A percentile compares a stretch with the other conserved stretches of the same genome.
These are phyloP conservation scores for Fusarium coffeatum DNA, from an alignment of 2,329 filamentous ascomycete genomes.

Conservation along the genomic window DNA sequence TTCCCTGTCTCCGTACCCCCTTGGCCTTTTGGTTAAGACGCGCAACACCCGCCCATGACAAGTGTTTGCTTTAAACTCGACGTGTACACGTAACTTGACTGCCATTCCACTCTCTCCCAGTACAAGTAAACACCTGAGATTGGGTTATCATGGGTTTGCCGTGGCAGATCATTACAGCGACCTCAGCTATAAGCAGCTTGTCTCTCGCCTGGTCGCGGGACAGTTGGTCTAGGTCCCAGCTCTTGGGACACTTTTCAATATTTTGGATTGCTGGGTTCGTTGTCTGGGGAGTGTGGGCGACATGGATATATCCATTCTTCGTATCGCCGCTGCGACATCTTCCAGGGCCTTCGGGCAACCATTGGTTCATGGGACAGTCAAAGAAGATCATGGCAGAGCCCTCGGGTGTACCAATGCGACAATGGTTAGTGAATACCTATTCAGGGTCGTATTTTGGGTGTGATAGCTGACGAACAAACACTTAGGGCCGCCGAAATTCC, in stretches of 20 bases:
- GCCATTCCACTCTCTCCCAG: background rate
- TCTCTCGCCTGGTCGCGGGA: slow-evolving; percentile 33
- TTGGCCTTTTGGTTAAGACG: slow-evolving; percentile 20
- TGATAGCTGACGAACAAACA: slow-evolving; percentile 42
- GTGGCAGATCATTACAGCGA: slow-evolving; percentile 41
- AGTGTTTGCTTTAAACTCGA: slow-evolving; percentile 17
- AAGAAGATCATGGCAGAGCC: slow-evolving; percentile 53
- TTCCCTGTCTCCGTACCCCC: slow-evolving; percentile 35
- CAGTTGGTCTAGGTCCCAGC: slow-evolving; percentile 48
- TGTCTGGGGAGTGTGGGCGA: slow-evolving; percentile 54
- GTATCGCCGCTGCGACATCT: slow-evolving; percentile 63
- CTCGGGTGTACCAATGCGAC: slow-evolving; percentile 58
- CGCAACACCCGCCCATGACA: slow-evolving; percentile 21
- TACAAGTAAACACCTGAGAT: background rate
- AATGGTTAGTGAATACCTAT: slow-evolving; percentile 57
- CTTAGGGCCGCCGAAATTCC: slow-evolving; percentile 69
- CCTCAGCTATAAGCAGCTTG: slow-evolving; percentile 42
- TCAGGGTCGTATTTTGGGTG: background rate
- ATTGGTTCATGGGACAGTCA: slow-evolving; percentile 63
- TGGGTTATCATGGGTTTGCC: slow-evolving; percentile 38
- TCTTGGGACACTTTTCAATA: slow-evolving; percentile 51
- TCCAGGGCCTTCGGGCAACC: slow-evolving; percentile 57
- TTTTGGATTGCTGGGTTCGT: slow-evolving; percentile 53
- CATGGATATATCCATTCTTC: slow-evolving; percentile 61
- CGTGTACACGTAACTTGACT: slow-evolving; percentile 5